phyloP scores from a whole-genome alignment of 768 basidiomycete genomes.

The Leccinum incarnatum region DNA sequence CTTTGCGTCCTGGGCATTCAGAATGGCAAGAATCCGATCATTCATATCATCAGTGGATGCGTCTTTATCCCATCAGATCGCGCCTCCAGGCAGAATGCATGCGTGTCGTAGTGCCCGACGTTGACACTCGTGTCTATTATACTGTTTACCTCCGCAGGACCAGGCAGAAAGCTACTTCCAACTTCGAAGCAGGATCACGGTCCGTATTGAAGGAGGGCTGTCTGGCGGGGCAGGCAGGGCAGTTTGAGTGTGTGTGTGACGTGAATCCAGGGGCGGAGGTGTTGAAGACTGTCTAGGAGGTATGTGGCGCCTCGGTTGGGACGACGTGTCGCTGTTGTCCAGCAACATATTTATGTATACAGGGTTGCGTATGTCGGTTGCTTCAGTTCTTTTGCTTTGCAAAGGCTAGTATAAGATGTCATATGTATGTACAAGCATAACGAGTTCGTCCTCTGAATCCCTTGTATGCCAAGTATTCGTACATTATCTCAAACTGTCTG shows the following conservation, averaged over 20 bases:
- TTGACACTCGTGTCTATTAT: too few species aligned
- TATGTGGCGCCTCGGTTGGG: constrained; percentile 7
- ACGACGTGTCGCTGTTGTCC: too few species aligned
- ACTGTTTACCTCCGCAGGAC: too few species aligned
- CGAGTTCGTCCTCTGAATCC: background rate
- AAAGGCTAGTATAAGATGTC: background rate
- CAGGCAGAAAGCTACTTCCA: too few species aligned
- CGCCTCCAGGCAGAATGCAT: too few species aligned
- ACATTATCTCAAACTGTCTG: background rate
- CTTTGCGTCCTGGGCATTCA: background rate
- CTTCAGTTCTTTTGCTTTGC: background rate
- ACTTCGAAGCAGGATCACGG: too few species aligned
- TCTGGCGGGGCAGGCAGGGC: too few species aligned
- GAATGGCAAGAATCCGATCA: constrained; percentile 8
- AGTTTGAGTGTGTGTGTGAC: too few species aligned
- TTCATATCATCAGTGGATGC: too few species aligned
- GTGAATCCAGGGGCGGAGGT: constrained; percentile 5
- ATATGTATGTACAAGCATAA: background rate
- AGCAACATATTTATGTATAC: background rate
- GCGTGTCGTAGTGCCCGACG: too few species aligned
- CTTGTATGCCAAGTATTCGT: background rate
- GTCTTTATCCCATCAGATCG: too few species aligned
- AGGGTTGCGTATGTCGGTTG: too few species aligned
- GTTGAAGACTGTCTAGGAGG: constrained; percentile 30
- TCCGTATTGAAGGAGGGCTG: constrained; percentile 2